phyloP scores from a whole-genome alignment of 371 early-diverging fungal genomes.

The Mucor ambiguus region DNA sequence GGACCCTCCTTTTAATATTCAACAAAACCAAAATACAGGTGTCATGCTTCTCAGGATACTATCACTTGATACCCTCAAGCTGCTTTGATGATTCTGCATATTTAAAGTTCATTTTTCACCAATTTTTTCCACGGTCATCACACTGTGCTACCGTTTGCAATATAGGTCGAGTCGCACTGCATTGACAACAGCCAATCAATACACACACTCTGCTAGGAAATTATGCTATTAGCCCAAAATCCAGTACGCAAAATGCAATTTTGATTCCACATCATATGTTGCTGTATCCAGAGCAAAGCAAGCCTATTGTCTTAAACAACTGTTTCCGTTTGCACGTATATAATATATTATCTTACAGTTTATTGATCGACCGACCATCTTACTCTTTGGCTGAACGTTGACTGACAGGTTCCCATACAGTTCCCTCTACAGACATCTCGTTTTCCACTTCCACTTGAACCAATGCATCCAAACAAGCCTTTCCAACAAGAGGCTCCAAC shows the following conservation, averaged over 20 bases:
- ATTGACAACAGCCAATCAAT: background rate
- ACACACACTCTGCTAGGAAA: background rate
- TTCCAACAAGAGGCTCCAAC: constrained; percentile 68
- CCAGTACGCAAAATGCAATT: background rate
- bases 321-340: background rate
- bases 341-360: background rate
- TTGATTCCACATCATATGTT: background rate
- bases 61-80: background rate
- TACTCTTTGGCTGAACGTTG: background rate
- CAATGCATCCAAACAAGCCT: constrained; percentile 78
- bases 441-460: constrained; percentile 48
- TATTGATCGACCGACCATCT: background rate
- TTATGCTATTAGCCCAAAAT: background rate
- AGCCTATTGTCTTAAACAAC: background rate
- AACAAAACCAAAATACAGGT: background rate
- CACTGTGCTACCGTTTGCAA: background rate
- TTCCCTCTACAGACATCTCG: constrained; percentile 55
- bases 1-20: background rate
- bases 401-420: constrained; percentile 61
- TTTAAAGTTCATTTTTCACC: background rate
- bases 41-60: background rate
- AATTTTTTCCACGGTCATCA: background rate
- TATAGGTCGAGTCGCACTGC: background rate
- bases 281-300: background rate
- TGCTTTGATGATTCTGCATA: background rate